Base-by-base conservation (phyloP, 2,329 filamentous ascomycete genomes). In the Sporothrix pallida region DNA sequence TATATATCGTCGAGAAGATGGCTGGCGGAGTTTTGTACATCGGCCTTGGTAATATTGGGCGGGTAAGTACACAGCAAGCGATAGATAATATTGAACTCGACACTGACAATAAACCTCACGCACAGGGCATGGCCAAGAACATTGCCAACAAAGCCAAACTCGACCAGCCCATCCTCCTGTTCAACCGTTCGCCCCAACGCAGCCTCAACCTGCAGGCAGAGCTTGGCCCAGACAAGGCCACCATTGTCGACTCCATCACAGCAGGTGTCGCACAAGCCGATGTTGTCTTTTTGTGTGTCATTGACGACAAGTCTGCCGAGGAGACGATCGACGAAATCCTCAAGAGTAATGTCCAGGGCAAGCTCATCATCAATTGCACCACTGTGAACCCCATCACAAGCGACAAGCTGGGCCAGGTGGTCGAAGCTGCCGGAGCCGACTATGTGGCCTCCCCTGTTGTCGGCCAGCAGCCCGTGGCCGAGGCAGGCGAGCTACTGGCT, bases 261-360 rank as follows among this genome's bases (percentile, higher is more conserved):
- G 31, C 58, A 26, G 58, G 58, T 13, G 58, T 62, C 42, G 31
- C 12, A 0, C 26, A 62, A 62, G 58, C 58, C 26, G 15, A 42
- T 42, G 26, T 62, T 42, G 58, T 62, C 58, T 62, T 62, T 62
- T 17, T 62, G n/a, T 62, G 58, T 42, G 58, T 62, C 58, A 62
- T 62, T 26, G 58, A 62, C 23, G 58, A 62, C 58, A 62, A 62
- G 13, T 12, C 58, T 62, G 58, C 58, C 12, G 26, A 37, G 8
- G 58, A 62, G n/a, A 62, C 58, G 13, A 31, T 42, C 12, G n/a
- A 62, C 13, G 31, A 62, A 9, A 62, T 62, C 23, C 31, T 62
- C 13, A 62, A 62, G 58, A 62, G 26, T 3, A 26, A 62, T 62
- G 31, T 62, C 26, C 13, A 26, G 58, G 58, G 58, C 58, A 62